Percentiles rank a stretch among this genome's conserved stretches.
Evolutionary conservation across 176 grass and related monocot genomes (phyloP).

Genomic region (Hordeum vulgare): MorexV3_pseudomolecules_assembly NC_058519.1:83442389-83442888

Average conservation of each 20-base stretch:
- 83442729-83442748: slow-evolving; percentile 48
- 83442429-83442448: neutral
- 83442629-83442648: slow-evolving; percentile 69
- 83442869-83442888: slow-evolving; percentile 30
- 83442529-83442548: neutral
- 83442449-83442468: neutral
- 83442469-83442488: neutral
- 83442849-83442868: slow-evolving; percentile 40
- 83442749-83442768: slow-evolving; percentile 38
- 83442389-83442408: neutral
- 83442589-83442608: slow-evolving; percentile 85
- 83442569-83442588: slow-evolving; percentile 98
- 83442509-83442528: neutral
- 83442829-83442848: slow-evolving; percentile 43
- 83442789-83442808: neutral
- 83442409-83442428: neutral
- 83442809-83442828: slow-evolving; percentile 5
- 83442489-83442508: neutral
- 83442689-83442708: slow-evolving; percentile 35
- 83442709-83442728: slow-evolving; percentile 29
- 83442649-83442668: slow-evolving; percentile 31
- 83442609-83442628: slow-evolving; percentile 75
- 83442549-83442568: slow-evolving; percentile 8
- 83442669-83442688: slow-evolving; percentile 58
- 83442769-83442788: neutral